phyloP scores from a whole-genome alignment of 345 rosid genomes.

The Moricandia moricandioides region DNA sequence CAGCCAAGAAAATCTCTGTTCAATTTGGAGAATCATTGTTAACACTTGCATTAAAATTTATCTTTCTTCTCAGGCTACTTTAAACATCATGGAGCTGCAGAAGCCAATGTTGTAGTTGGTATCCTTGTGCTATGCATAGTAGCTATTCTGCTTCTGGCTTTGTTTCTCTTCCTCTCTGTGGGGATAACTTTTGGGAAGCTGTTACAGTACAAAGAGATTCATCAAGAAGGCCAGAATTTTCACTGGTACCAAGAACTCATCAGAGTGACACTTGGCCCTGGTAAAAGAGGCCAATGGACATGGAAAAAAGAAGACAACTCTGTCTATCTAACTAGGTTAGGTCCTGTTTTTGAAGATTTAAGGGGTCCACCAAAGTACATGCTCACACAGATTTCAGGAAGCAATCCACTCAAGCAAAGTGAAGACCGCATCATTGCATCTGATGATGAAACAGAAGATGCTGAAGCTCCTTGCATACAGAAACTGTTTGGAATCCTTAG shows the following conservation, averaged over 20 bases:
- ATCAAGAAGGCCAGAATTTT: constrained; percentile 70
- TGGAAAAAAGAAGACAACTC: constrained; percentile 62
- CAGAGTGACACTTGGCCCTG: constrained; percentile 86
- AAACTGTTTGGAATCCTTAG: constrained; percentile 89
- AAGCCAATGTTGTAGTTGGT: constrained; percentile 53
- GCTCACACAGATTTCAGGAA: constrained; percentile 76
- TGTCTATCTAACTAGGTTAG: constrained; percentile 46
- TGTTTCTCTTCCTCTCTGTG: constrained; percentile 74
- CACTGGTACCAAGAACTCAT: constrained; percentile 91
- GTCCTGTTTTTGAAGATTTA: constrained; percentile 82
- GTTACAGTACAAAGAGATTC: constrained; percentile 92
- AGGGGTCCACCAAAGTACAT: constrained; percentile 97
- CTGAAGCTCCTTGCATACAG: constrained; percentile 92
- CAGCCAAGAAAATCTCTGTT: not conserved
- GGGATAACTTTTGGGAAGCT: constrained; percentile 85
- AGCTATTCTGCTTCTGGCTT: constrained; percentile 47
- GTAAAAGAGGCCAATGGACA: constrained; percentile 95
- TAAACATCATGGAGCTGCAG: constrained; percentile 46
- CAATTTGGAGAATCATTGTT: not conserved
- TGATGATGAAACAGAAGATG: constrained; percentile 92
- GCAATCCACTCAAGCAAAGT: constrained; percentile 41
- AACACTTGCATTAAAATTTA: not conserved
- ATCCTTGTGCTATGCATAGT: constrained; percentile 54
- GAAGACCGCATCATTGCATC: constrained; percentile 72
- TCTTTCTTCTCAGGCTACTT: constrained; percentile 26